phyloP scores from a whole-genome alignment of 2,329 filamentous ascomycete genomes.

The Nigrospora osmanthi region DNA sequence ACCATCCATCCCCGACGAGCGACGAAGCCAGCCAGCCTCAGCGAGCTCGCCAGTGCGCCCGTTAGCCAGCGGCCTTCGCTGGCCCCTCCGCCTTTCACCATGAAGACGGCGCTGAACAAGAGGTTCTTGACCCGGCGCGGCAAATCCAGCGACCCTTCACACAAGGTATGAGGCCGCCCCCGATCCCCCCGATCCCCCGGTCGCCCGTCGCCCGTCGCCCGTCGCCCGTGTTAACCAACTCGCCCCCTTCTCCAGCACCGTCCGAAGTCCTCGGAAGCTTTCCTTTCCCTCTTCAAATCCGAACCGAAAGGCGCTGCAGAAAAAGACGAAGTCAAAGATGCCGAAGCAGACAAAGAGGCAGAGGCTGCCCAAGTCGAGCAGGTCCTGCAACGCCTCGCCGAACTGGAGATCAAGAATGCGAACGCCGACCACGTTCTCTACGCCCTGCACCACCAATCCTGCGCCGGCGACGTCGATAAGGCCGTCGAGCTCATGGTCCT shows the following conservation, averaged over 20 bases:
- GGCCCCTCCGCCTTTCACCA: constrained; percentile 20
- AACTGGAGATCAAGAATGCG: constrained; percentile 36
- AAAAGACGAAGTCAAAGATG: constrained; percentile 31
- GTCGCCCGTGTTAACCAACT: too few relatives aligned
- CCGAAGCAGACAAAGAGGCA: constrained; percentile 37
- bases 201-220: not conserved
- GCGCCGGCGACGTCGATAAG: constrained; percentile 62
- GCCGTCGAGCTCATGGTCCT: constrained; percentile 71
- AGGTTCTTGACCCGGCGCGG: constrained; percentile 61
- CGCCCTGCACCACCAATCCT: constrained; percentile 53
- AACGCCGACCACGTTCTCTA: constrained; percentile 49
- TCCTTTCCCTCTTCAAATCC: constrained; percentile 57
- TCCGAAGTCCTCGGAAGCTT: constrained; percentile 46
- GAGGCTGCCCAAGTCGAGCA: constrained; percentile 30
- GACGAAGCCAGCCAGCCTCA: too few relatives aligned
- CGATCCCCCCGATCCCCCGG: constrained; percentile 2
- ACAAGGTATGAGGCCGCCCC: constrained; percentile 36
- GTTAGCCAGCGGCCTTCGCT: too few relatives aligned
- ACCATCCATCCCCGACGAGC: too few relatives aligned
- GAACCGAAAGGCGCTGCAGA: constrained; percentile 49
- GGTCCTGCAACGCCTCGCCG: constrained; percentile 20
- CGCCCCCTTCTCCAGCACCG: constrained; percentile 30
- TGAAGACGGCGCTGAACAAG: constrained; percentile 43
- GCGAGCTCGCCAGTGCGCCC: too few relatives aligned
- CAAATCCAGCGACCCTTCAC: constrained; percentile 46